Evolutionary conservation across 2,329 filamentous ascomycete species (phyloP).

Genomic region (Geosmithia morbida): DNA sequence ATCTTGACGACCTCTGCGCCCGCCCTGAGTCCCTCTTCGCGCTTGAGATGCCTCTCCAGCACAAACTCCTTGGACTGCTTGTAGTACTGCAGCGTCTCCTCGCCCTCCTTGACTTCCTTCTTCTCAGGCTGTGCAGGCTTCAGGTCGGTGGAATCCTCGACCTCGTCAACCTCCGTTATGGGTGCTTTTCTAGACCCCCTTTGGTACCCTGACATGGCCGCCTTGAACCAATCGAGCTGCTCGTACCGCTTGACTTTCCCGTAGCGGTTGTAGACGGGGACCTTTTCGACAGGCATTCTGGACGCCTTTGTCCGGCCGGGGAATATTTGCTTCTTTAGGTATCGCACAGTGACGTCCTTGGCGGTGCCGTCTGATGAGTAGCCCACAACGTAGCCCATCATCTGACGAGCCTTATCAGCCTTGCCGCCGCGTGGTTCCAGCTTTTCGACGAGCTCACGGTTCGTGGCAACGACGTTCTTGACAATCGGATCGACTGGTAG

Average conservation of each 20-base stretch:
- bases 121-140: slow-evolving; percentile 58
- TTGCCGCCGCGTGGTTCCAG: slow-evolving; percentile 75
- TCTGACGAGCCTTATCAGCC: slow-evolving; percentile 75
- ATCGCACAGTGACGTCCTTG: slow-evolving; percentile 89
- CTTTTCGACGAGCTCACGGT: slow-evolving; percentile 53
- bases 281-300: slow-evolving; percentile 63
- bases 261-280: slow-evolving; percentile 62
- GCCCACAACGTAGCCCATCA: slow-evolving; percentile 79
- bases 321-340: slow-evolving; percentile 66
- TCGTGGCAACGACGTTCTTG: slow-evolving; percentile 54
- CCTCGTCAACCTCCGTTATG: slow-evolving; percentile 57
- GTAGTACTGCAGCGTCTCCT: slow-evolving; percentile 77
- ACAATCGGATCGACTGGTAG: slow-evolving; percentile 67
- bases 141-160: slow-evolving; percentile 68
- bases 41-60: slow-evolving; percentile 71
- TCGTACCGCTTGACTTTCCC: slow-evolving; percentile 69
- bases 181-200: slow-evolving; percentile 32
- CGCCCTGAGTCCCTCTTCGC: slow-evolving; percentile 75
- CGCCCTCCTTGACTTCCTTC: slow-evolving; percentile 58
- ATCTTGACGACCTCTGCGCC: slow-evolving; percentile 54
- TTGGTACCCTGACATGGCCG: slow-evolving; percentile 59
- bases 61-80: slow-evolving; percentile 77
- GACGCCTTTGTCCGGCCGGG: slow-evolving; percentile 84
- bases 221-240: slow-evolving; percentile 78
- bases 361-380: slow-evolving; percentile 74